These are phyloP conservation scores for Thielaviopsis euricoi DNA, from an alignment of 2,329 filamentous ascomycete species.

Conservation along the genomic window DNA sequence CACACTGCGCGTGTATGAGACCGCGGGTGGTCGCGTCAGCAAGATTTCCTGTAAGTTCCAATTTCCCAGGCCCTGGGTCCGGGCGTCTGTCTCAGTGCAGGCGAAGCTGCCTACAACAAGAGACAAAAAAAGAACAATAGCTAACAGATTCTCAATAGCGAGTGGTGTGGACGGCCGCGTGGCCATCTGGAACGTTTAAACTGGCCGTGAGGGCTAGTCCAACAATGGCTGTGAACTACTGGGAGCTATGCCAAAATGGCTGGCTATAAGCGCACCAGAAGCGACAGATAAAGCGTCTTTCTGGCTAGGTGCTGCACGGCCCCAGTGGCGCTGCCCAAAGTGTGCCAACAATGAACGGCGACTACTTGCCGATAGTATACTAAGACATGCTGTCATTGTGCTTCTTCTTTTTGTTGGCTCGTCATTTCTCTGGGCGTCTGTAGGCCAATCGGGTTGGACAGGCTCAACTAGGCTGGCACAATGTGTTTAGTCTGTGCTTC, in stretches of 20 bases:
- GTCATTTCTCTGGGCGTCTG: not conserved
- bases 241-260: too few species aligned
- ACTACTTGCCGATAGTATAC: too few species aligned
- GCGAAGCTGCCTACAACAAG: slow-evolving; percentile 7
- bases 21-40: slow-evolving; percentile 43
- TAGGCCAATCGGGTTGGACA: not conserved
- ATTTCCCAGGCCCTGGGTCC: slow-evolving; percentile 13
- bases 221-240: not conserved
- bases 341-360: not conserved
- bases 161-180: slow-evolving; percentile 71
- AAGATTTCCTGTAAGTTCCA: slow-evolving; percentile 75
- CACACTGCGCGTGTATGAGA: slow-evolving; percentile 63
- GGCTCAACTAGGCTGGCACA: not conserved
- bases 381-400: not conserved
- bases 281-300: not conserved
- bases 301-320: not conserved
- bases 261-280: too few species aligned
- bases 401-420: too few species aligned
- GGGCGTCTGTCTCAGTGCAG: not conserved
- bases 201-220: slow-evolving; percentile 2
- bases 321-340: not conserved
- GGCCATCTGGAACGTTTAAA: slow-evolving; percentile 58
- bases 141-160: slow-evolving; percentile 28
- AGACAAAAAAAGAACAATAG: slow-evolving; percentile 14
- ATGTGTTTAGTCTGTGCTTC: not conserved